A percentile compares a stretch with the other conserved stretches of the same genome.
phyloP scores from a whole-genome alignment of 2,329 filamentous ascomycete species.

The Cryphonectria parasitica region DNA sequence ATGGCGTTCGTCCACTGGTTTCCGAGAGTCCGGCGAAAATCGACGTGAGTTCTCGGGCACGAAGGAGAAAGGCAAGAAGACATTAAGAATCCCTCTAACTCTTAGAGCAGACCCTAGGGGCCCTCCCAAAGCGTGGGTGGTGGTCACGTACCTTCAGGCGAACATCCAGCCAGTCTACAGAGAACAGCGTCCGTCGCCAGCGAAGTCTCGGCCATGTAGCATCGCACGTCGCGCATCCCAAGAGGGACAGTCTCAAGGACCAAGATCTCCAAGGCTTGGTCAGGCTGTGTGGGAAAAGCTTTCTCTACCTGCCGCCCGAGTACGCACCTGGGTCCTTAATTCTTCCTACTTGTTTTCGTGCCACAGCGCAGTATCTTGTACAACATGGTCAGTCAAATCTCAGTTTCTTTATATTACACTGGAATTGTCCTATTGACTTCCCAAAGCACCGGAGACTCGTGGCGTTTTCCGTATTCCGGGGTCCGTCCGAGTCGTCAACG shows the following conservation, averaged over 20 bases:
- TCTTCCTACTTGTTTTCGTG: constrained; percentile 68
- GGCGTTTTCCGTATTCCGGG: constrained; percentile 69
- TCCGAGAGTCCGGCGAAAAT: constrained; percentile 42
- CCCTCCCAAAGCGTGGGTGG: constrained; percentile 32
- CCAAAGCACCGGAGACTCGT: constrained; percentile 47
- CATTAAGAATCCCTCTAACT: constrained; percentile 8
- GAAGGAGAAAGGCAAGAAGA: neutral
- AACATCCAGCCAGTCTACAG: constrained; percentile 36
- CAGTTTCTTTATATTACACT: no score
- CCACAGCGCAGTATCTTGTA: constrained; percentile 66
- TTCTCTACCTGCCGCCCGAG: constrained; percentile 62
- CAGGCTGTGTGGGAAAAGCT: constrained; percentile 64
- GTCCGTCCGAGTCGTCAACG: constrained; percentile 57
- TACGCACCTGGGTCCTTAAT: constrained; percentile 61
- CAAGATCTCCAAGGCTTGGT: constrained; percentile 63
- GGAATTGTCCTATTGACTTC: constrained; percentile 30
- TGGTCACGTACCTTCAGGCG: constrained; percentile 35
- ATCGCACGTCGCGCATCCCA: constrained; percentile 47
- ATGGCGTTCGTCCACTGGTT: constrained; percentile 53
- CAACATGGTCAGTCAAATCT: constrained; percentile 54
- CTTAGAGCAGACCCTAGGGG: constrained; percentile 2
- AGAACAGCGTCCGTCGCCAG: constrained; percentile 45
- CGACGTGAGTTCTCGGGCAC: constrained; percentile 37
- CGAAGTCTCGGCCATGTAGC: constrained; percentile 62
- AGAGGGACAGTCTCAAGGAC: constrained; percentile 51